These are phyloP conservation scores for Solanum pinnatisectum DNA, from an alignment of 257 asterid species.

Conservation along the genomic window DNA sequence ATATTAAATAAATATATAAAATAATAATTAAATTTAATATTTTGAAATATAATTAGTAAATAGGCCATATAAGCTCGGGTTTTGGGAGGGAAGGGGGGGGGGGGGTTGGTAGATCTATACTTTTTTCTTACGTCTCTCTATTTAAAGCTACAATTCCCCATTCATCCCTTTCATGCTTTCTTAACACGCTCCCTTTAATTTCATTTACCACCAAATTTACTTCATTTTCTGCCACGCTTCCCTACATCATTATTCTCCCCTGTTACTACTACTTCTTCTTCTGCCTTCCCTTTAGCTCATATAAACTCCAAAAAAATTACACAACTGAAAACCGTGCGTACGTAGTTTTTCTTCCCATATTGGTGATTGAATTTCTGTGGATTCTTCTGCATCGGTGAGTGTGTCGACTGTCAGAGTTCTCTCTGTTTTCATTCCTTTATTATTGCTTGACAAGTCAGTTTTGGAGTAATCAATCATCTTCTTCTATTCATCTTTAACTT, in stretches of 20 bases:
- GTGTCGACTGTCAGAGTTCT: background rate
- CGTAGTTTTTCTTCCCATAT: background rate
- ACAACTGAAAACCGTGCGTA: background rate
- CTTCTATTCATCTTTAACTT: background rate
- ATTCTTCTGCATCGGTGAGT: constrained; percentile 6
- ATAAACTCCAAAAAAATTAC: background rate
- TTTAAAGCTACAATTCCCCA: background rate
- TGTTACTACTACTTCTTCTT: background rate
- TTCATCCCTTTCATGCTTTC: background rate
- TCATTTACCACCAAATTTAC: background rate
- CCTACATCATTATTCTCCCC: background rate
- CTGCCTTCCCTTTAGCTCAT: background rate
- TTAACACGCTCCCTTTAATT: background rate
- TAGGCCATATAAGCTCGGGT: background rate
- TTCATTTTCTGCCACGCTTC: background rate
- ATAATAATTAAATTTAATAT: too few species aligned
- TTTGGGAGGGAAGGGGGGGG: constrained; percentile 19
- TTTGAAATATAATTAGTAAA: too few species aligned
- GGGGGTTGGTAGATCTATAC: constrained; percentile 41
- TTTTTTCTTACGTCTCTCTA: constrained; percentile 3
- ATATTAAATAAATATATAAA: too few species aligned
- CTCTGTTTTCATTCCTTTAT: constrained; percentile 7
- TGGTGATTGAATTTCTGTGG: constrained; percentile 4
- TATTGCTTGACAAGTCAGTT: background rate
- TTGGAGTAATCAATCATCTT: background rate